Evolutionary conservation across 768 basidiomycete species (phyloP), one percentile per base, ranked within the genome.

Genomic region (Boletus sp.): DNA sequence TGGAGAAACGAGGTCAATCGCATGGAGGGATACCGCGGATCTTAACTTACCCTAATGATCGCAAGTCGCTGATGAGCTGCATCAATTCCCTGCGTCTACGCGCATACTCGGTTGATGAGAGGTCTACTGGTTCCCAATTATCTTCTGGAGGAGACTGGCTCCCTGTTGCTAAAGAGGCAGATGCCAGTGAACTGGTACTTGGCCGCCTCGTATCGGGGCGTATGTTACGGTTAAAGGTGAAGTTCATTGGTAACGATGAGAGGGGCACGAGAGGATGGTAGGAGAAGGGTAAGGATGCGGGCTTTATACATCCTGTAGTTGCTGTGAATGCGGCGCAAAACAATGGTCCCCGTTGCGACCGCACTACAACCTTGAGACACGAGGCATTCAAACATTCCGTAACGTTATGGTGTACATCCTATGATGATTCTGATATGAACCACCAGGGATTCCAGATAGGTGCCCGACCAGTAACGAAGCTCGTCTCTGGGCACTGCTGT

Each of bases 31-130:
- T 6, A 29, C 29, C 7, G 21, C 2, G 9, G 14, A 29, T 44
- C 7, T 17, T 2, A 15, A 64, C 65, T 32, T 63, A 66, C 80
- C 79, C 80, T 43, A 80, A 55, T 7, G 65, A 72, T 0, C 70
- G 58, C n/a, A 81, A 64, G 32, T 74, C 71, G 19, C 60, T 70
- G 30, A 72, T 61, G 5, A 81, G 60, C 17, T 68, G 63, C 63
- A 79, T 73, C 14, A 79, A 50, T 51, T 75, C 72, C 39, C 62
- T 69, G 38, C 78, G 72, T 34, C 54, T 71, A 9, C 66, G 67
- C 0, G 77, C 76, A 66, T 80, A 80, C 30, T 73, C 73, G 8
- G 57, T 68, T 1, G 68, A 65, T 7, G 72, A 58, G 49, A 75
- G 56, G 45, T 63, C 60, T 7, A 58, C 15, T 1, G 61, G 8